Conservation (phyloP, 1,139 yeast species). For the Scheffersomyces illinoinensis region DNA sequence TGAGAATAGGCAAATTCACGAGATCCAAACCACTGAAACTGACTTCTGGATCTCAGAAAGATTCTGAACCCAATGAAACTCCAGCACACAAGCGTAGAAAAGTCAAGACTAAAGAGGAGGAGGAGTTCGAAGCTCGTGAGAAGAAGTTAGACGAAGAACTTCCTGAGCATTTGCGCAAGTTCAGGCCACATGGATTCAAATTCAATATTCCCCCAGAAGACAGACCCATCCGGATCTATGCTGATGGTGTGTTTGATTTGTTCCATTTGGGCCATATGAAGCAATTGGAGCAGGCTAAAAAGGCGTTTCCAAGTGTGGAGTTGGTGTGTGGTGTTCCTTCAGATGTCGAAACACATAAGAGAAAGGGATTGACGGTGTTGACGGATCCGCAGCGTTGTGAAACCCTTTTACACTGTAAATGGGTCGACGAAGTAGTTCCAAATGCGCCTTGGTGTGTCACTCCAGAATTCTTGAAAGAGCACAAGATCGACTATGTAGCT, state of each 20-base stretch:
- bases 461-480: constrained; percentile 73
- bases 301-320: constrained; percentile 80
- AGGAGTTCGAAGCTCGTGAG: constrained; percentile 52
- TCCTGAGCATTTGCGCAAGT: constrained; percentile 65
- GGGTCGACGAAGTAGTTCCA: constrained; percentile 97
- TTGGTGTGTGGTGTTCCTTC: constrained; percentile 91
- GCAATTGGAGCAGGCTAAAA: constrained; percentile 90
- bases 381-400: constrained; percentile 87
- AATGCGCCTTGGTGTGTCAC: constrained; percentile 96
- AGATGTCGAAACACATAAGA: constrained; percentile 85
- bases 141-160: constrained; percentile 55
- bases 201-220: constrained; percentile 84
- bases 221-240: constrained; percentile 87
- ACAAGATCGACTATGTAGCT: constrained; percentile 91
- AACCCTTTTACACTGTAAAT: constrained; percentile 82
- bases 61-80: neutral
- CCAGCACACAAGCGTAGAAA: constrained; percentile 24
- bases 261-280: constrained; percentile 98
- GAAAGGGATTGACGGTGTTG: constrained; percentile 90
- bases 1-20: neutral
- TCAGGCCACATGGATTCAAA: constrained; percentile 66
- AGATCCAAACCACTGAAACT: neutral
- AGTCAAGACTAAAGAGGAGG: constrained; percentile 28
- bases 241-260: constrained; percentile 96
- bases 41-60: neutral